Conservation (phyloP, 495 filamentous ascomycete species). For the Cudoniella acicularis region DNA sequence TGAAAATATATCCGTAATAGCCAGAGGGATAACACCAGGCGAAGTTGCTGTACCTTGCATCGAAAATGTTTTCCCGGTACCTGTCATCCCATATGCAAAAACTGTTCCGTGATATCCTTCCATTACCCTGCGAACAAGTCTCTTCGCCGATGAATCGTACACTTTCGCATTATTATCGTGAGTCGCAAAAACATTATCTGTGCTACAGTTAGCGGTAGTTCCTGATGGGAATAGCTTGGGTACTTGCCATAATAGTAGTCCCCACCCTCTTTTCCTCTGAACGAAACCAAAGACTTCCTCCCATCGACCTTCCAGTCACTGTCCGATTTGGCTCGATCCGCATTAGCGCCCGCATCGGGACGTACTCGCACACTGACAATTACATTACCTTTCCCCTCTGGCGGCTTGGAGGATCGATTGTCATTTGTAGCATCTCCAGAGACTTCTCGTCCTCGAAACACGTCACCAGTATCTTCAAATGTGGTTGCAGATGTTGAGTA, state of each 20-base stretch:
- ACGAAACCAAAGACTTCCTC: slow-evolving; percentile 75
- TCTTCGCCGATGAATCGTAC: slow-evolving; percentile 90
- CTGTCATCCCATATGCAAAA: slow-evolving; percentile 99
- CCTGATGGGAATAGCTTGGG: not conserved
- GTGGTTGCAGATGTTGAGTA: slow-evolving; percentile 88
- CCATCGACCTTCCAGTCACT: slow-evolving; percentile 93
- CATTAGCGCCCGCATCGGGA: slow-evolving; percentile 66
- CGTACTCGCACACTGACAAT: slow-evolving; percentile 92
- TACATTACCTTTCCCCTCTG: slow-evolving; percentile 87
- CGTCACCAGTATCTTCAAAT: slow-evolving; percentile 69
- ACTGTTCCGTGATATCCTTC: slow-evolving; percentile 98
- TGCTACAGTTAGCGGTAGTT: slow-evolving; percentile 4
- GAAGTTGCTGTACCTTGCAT: slow-evolving; percentile 98
- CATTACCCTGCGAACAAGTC: slow-evolving; percentile 93
- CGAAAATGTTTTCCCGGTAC: slow-evolving; percentile 96
- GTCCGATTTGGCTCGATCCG: slow-evolving; percentile 58
- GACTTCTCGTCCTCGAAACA: slow-evolving; percentile 35
- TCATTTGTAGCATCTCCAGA: slow-evolving; percentile 37
- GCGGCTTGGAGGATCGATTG: slow-evolving; percentile 39
- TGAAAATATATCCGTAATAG: slow-evolving; percentile 98
- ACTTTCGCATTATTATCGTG: slow-evolving; percentile 91
- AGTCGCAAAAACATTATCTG: slow-evolving; percentile 93
- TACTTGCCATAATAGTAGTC: slow-evolving; percentile 86
- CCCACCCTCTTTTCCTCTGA: slow-evolving; percentile 83
- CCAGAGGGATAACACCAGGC: slow-evolving; percentile 95